Base-by-base conservation (phyloP, 768 basidiomycete species). In the Kwoniella botswanensis region DNA sequence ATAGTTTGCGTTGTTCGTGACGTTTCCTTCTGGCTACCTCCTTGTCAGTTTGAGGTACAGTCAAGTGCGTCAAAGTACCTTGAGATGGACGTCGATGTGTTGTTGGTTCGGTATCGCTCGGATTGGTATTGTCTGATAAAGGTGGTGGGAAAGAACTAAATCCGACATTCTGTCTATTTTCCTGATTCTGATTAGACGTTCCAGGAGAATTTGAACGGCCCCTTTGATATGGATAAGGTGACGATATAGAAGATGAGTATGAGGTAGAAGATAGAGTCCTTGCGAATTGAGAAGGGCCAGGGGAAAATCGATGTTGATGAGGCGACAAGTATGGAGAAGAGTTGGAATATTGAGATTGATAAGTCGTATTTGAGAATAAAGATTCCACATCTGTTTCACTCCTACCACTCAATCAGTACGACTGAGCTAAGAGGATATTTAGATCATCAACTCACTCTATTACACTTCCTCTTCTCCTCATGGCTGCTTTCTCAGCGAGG, bases 1-100 rank as follows among this genome's bases (percentile, higher is more conserved):
- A 15, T 2, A 18, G 21, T 61, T 61, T 61, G 4, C 46, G 12
- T 18, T 56, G 90, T 87, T 10, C 92, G 92, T 17, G 91, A 88
- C 26, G 93, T 93, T 1, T 80, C 71, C 72, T 88, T 88, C 46
- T 92, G 78, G 3, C 89, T 89, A 64, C 94, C 90, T 92, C 93
- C 93, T 1, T 86, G 74, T 0, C 88, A 84, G 50, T 89, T 79
- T 26, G 90, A 84, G 78, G 82, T 83, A 1, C 86, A 83, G 3
- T 88, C 90, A 44, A 89, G 88, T 76, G 41, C 12, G 35, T 24
- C 52, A 15, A 87, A 91, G 72, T 74, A 35, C 35, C 1, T 35
- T 35, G 35, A 93, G 93, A 92, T 82, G 58, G 12, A 18, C 13
- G 46, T 50, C 13, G 0, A 15, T 50, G 46, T 50, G 46, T 18